Evolutionary conservation across 2,329 filamentous ascomycete species (phyloP).

Genomic region (Periglandula ipomoeae): DNA sequence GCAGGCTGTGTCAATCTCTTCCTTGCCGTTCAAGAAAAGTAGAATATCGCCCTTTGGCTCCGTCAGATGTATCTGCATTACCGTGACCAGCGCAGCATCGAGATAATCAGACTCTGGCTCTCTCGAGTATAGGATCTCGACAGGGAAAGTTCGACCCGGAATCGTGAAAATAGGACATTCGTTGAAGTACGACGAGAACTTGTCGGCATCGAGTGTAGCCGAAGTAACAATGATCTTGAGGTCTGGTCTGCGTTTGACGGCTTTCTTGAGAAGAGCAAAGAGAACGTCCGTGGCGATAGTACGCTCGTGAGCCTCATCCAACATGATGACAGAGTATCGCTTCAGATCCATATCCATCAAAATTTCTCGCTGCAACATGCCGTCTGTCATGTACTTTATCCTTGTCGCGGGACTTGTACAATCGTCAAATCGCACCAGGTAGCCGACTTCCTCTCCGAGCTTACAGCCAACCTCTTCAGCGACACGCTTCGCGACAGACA

Average conservation of each 20-base stretch:
- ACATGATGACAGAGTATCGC: slow-evolving; percentile 92
- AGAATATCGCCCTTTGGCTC: slow-evolving; percentile 90
- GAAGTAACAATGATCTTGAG: slow-evolving; percentile 95
- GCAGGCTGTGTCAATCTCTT: slow-evolving; percentile 93
- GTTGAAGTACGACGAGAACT: slow-evolving; percentile 95
- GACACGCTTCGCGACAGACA: slow-evolving; percentile 96
- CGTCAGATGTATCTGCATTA: slow-evolving; percentile 96
- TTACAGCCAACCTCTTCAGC: slow-evolving; percentile 89
- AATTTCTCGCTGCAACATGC: slow-evolving; percentile 94
- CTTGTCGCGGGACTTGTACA: slow-evolving; percentile 77
- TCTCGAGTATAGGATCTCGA: slow-evolving; percentile 89
- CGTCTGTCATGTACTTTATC: slow-evolving; percentile 99
- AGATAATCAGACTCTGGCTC: slow-evolving; percentile 96
- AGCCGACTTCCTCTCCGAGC: slow-evolving; percentile 87
- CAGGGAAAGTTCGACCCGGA: slow-evolving; percentile 87
- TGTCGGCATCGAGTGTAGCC: slow-evolving; percentile 91
- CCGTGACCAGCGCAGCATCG: slow-evolving; percentile 85
- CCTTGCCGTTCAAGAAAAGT: slow-evolving; percentile 93
- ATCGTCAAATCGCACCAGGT: slow-evolving; percentile 96
- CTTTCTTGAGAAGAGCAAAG: slow-evolving; percentile 91
- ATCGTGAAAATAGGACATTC: slow-evolving; percentile 95
- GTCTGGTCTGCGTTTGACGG: slow-evolving; percentile 73
- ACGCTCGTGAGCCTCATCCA: slow-evolving; percentile 95
- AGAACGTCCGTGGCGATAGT: slow-evolving; percentile 94
- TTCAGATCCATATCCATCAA: slow-evolving; percentile 82